Conservation (phyloP, 768 basidiomycete species). For the Mycena haematopus region DNA sequence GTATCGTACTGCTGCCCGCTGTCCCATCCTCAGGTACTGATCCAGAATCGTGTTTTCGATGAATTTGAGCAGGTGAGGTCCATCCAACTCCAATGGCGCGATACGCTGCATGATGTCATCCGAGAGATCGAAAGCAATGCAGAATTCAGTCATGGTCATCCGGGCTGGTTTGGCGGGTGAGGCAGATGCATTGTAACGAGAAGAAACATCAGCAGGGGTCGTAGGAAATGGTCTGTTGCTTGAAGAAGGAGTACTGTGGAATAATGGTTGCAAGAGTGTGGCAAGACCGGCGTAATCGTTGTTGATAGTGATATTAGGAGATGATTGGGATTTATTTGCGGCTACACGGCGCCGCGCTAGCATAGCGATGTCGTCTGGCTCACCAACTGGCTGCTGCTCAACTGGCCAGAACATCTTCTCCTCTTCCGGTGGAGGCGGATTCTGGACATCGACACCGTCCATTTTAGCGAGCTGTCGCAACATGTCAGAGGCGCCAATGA, state of each 20-base stretch:
- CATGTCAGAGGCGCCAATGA: neutral
- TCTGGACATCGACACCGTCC: neutral
- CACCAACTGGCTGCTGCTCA: neutral
- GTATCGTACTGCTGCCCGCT: neutral
- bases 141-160: conserved; percentile 10
- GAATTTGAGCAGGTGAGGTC: conserved; percentile 9
- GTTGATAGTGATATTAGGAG: neutral
- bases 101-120: neutral
- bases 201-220: neutral
- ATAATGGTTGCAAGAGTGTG: neutral
- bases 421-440: neutral
- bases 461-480: neutral
- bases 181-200: no score
- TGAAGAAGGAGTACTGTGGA: no score
- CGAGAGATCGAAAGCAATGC: neutral
- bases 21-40: conserved; percentile 3
- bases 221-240: no score
- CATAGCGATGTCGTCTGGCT: neutral
- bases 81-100: neutral
- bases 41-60: conserved; percentile 3
- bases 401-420: conserved; percentile 6
- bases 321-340: neutral
- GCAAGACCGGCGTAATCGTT: neutral
- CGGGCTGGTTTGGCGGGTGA: conserved; percentile 2
- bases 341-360: neutral